Evolutionary conservation across 2,329 filamentous ascomycete species (phyloP).

Genomic region (Clarireedia hainanense): DNA sequence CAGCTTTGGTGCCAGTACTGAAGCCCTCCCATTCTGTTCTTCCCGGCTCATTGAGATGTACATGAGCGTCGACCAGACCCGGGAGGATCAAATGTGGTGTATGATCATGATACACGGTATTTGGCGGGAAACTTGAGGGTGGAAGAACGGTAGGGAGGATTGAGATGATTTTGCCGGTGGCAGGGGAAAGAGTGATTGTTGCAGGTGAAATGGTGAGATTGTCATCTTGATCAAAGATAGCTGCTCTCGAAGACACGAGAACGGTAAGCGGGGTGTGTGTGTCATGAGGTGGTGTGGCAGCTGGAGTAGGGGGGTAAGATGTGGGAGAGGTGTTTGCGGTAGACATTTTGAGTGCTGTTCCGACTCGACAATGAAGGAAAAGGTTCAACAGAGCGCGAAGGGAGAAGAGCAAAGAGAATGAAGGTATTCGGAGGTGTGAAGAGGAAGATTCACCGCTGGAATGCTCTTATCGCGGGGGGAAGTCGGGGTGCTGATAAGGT

Average conservation of each 20-base stretch:
- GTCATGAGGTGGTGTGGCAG: constrained; percentile 24
- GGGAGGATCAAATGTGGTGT: constrained; percentile 79
- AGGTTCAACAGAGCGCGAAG: neutral
- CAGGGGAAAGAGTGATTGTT: constrained; percentile 70
- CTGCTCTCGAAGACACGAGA: constrained; percentile 74
- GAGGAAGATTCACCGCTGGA: neutral
- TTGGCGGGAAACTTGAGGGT: constrained; percentile 61
- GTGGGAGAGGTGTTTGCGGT: constrained; percentile 12
- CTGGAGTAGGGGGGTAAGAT: constrained; percentile 20
- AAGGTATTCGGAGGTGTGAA: neutral
- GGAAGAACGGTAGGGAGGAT: constrained; percentile 71
- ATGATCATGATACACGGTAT: constrained; percentile 72
- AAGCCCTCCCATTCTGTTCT: constrained; percentile 98
- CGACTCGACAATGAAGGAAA: neutral
- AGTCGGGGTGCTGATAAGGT: neutral
- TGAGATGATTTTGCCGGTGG: constrained; percentile 76
- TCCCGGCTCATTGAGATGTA: constrained; percentile 95
- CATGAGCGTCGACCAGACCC: constrained; percentile 91
- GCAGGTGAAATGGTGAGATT: constrained; percentile 63
- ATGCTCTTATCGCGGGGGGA: constrained; percentile 4
- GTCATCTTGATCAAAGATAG: constrained; percentile 63
- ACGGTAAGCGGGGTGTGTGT: constrained; percentile 52
- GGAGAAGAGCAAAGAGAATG: neutral
- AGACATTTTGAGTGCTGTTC: constrained; percentile 15
- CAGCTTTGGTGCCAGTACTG: constrained; percentile 86